Conservation (phyloP, 345 rosid genomes). For the Acer campestre region DNA sequence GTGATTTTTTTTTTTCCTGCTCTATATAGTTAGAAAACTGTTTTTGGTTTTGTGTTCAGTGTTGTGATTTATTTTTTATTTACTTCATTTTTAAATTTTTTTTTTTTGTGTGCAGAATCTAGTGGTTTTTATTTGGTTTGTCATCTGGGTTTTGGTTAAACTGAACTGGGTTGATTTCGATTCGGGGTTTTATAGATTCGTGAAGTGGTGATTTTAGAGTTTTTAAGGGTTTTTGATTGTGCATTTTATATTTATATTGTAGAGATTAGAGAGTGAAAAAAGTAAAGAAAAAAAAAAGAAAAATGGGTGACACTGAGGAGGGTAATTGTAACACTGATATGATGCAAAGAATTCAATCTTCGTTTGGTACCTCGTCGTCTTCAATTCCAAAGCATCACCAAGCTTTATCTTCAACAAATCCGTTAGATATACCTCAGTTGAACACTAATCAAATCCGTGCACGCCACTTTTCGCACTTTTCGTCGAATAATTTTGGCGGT, state of each 20-base stretch:
- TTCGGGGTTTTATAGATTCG: constrained; percentile 14
- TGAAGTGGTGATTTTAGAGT: not conserved
- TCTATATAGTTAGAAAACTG: not conserved
- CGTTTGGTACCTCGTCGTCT: constrained; percentile 58
- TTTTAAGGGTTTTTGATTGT: not conserved
- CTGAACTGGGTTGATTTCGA: constrained; percentile 20
- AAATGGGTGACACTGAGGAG: constrained; percentile 75
- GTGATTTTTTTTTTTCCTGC: not conserved
- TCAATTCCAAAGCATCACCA: constrained; percentile 43
- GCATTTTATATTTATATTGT: not conserved
- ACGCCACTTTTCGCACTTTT: constrained; percentile 53
- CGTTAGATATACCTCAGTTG: constrained; percentile 57
- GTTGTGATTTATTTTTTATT: not conserved
- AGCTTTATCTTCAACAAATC: constrained; percentile 39
- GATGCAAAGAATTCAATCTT: constrained; percentile 74
- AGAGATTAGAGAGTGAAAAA: not conserved
- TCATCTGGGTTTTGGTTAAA: constrained; percentile 14
- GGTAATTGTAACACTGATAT: constrained; percentile 51
- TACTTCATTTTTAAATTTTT: not conserved
- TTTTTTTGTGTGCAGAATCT: constrained; percentile 28
- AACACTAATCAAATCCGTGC: constrained; percentile 55
- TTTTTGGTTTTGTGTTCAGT: not conserved
- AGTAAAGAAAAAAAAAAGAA: no score
- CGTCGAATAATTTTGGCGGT: constrained; percentile 42
- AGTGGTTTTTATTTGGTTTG: constrained; percentile 21